A percentile compares a stretch with the other conserved stretches of the same genome.
These are phyloP conservation scores for Osmanthus fragrans DNA, from an alignment of 257 asterid species.

Conservation along the genomic window DNA sequence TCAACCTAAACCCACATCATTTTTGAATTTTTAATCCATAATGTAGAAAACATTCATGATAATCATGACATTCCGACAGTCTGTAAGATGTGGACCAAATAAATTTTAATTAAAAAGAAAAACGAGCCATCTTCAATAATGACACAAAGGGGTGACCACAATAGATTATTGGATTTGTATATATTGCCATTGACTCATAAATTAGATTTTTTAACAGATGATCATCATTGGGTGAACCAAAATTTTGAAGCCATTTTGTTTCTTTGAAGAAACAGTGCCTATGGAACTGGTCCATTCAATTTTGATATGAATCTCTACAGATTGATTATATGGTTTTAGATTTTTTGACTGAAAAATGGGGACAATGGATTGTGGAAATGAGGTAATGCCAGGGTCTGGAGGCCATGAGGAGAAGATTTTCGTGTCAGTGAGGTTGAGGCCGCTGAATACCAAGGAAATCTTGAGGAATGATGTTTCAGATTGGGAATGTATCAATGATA, in stretches of 20 bases:
- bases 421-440: constrained; percentile 94
- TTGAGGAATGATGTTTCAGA: constrained; percentile 77
- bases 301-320: constrained; percentile 18
- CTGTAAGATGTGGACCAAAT: constrained; percentile 80
- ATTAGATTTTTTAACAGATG: constrained; percentile 37
- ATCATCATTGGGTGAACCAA: constrained; percentile 52
- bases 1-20: constrained; percentile 48
- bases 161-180: constrained; percentile 40
- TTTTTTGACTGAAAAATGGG: constrained; percentile 39
- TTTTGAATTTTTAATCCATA: constrained; percentile 27
- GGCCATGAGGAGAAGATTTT: constrained; percentile 70
- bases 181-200: constrained; percentile 47
- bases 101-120: constrained; percentile 25
- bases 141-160: constrained; percentile 51
- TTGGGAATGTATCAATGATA: constrained; percentile 92
- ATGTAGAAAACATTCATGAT: constrained; percentile 47
- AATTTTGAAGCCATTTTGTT: constrained; percentile 40
- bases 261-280: constrained; percentile 6
- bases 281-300: constrained; percentile 4
- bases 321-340: constrained; percentile 21
- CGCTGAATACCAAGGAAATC: constrained; percentile 75
- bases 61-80: constrained; percentile 80
- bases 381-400: constrained; percentile 25
- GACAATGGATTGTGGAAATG: constrained; percentile 44
- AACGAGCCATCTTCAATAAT: constrained; percentile 43